A percentile compares a stretch with the other conserved stretches of the same genome.
phyloP scores from a whole-genome alignment of 495 filamentous ascomycete species.

The Tuber brumale region DNA sequence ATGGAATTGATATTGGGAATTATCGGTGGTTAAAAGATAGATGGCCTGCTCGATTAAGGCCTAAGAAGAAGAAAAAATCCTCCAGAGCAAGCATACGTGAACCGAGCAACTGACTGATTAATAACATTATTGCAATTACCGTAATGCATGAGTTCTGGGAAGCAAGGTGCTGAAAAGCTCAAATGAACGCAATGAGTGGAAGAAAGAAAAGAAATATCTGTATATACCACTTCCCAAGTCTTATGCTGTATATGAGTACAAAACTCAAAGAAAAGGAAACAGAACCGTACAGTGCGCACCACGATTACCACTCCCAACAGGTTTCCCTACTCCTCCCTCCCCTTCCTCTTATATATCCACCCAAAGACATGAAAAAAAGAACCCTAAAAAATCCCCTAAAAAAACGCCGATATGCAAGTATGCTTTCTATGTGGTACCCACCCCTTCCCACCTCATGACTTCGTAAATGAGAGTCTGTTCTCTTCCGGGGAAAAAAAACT shows the following conservation, averaged over 20 bases:
- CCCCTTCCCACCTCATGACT: background rate
- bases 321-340: background rate
- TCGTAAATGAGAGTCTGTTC: background rate
- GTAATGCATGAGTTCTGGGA: background rate
- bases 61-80: too few relatives aligned
- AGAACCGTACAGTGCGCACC: background rate
- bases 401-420: constrained; percentile 2
- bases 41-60: too few relatives aligned
- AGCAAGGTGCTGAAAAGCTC: background rate
- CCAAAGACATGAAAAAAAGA: background rate
- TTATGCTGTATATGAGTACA: background rate
- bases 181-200: background rate
- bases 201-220: background rate
- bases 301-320: background rate
- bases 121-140: background rate
- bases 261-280: background rate
- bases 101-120: background rate
- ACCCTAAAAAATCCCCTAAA: background rate
- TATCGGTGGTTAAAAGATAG: too few relatives aligned
- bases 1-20: too few relatives aligned
- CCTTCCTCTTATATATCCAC: background rate
- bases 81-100: background rate
- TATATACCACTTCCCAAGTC: background rate
- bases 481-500: background rate
- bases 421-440: background rate